phyloP scores from a whole-genome alignment of 176 grass and related monocot genomes.

The Carex parvula region DNA sequence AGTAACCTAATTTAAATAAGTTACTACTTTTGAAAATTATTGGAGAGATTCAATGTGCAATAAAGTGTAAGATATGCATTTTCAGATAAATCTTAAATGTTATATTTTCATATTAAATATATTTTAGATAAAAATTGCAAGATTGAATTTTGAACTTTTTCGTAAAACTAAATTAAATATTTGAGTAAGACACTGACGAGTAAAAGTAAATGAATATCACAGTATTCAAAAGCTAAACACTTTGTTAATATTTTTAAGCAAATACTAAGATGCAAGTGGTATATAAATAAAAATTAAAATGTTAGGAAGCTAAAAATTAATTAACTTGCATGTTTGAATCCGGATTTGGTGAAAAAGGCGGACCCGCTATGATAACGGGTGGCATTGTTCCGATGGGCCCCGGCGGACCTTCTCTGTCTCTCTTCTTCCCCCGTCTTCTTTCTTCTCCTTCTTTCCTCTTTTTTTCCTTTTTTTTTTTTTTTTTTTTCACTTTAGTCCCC shows the following conservation, averaged over 20 bases:
- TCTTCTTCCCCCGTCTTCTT: constrained; percentile 10
- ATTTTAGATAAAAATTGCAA: too few relatives aligned
- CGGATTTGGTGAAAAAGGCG: neutral
- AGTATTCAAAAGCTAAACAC: too few relatives aligned
- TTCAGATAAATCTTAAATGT: neutral
- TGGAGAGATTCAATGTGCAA: too few relatives aligned
- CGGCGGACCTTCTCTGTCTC: neutral
- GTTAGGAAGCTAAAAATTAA: too few relatives aligned
- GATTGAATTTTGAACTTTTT: too few relatives aligned
- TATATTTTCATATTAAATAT: too few relatives aligned
- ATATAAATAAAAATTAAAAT: neutral
- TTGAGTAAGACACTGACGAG: too few relatives aligned
- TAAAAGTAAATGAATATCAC: too few relatives aligned
- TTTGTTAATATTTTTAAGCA: neutral
- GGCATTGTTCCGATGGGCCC: neutral
- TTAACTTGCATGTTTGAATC: too few relatives aligned
- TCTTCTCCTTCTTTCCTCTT: neutral
- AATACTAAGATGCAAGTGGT: neutral
- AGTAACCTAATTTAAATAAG: neutral
- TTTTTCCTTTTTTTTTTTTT: too few relatives aligned
- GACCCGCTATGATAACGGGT: constrained; percentile 1
- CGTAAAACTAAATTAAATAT: too few relatives aligned
- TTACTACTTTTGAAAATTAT: too few relatives aligned
- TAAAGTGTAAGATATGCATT: neutral
- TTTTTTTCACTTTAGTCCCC: neutral